Percentiles rank a stretch among this genome's conserved stretches.
Evolutionary conservation across 176 grass and related monocot species (phyloP).

Genomic region (Rhynchospora pubera): DNA sequence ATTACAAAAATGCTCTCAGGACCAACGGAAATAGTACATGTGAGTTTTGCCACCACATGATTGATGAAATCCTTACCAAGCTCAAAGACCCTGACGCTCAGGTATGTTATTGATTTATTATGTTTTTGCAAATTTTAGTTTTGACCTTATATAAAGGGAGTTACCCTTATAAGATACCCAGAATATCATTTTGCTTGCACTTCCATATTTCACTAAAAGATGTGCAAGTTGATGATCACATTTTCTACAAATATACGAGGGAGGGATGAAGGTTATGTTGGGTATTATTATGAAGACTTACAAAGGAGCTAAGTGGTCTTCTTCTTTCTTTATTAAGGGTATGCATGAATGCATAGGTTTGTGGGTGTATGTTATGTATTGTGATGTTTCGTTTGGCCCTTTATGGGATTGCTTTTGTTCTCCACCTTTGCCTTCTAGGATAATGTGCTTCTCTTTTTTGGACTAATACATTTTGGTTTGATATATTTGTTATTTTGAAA

Average conservation of each 20-base stretch:
- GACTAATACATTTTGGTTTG: neutral
- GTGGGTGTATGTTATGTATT: no score
- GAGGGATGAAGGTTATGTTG: neutral
- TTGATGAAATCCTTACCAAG: constrained; percentile 53
- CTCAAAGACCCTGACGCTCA: constrained; percentile 79
- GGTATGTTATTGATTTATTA: constrained; percentile 33
- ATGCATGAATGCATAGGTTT: neutral
- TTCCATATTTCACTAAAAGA: neutral
- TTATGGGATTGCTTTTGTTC: neutral
- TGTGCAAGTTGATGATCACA: neutral
- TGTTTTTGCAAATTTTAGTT: neutral
- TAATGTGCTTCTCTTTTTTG: neutral
- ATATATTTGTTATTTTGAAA: neutral
- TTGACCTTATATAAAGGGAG: no score
- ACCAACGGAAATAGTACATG: constrained; percentile 41
- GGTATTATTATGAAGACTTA: neutral
- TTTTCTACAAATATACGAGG: neutral
- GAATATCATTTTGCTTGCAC: neutral
- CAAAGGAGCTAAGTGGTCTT: neutral
- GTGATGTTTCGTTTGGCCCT: neutral
- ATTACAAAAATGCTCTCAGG: neutral
- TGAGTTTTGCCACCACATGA: constrained; percentile 46
- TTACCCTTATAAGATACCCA: neutral
- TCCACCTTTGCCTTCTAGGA: neutral
- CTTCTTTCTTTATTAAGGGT: neutral